Evolutionary conservation across 2,329 filamentous ascomycete genomes (phyloP).

Genomic region (Myriangium duriaei): DNA sequence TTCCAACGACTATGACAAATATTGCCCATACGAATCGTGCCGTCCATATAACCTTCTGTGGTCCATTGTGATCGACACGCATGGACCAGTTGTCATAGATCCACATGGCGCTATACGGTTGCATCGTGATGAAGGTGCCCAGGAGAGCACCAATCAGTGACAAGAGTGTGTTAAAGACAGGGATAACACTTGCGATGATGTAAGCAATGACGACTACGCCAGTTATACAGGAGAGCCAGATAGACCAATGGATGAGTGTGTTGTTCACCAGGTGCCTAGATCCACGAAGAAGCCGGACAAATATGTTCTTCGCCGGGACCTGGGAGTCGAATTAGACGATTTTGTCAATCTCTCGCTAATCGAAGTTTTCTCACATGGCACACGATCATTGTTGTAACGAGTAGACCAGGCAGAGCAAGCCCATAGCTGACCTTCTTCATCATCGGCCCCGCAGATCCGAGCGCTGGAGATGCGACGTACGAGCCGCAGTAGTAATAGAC

Average conservation of each 20-base stretch:
- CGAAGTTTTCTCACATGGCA: no score
- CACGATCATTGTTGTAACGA: conserved; percentile 39
- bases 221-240: conserved; percentile 38
- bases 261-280: conserved; percentile 41
- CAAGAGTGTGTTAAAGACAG: conserved; percentile 42
- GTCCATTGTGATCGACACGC: conserved; percentile 13
- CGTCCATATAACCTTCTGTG: conserved; percentile 26
- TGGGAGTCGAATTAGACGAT: conserved; percentile 3
- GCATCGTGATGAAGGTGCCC: conserved; percentile 39
- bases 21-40: conserved; percentile 29
- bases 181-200: conserved; percentile 41
- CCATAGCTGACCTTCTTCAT: conserved; percentile 52
- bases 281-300: conserved; percentile 42
- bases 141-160: conserved; percentile 38
- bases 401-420: conserved; percentile 42
- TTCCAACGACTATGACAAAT: conserved; percentile 33
- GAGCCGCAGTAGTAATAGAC: conserved; percentile 50
- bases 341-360: no score
- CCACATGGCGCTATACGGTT: conserved; percentile 39
- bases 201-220: conserved; percentile 34
- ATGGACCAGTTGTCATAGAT: conserved; percentile 34
- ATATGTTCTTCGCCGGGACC: conserved; percentile 43
- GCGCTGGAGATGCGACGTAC: conserved; percentile 49
- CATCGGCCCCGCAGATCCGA: conserved; percentile 44
- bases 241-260: conserved; percentile 38